Evolutionary conservation across 257 asterid genomes (phyloP).

Genomic region (Solanum infundibuliforme): DNA sequence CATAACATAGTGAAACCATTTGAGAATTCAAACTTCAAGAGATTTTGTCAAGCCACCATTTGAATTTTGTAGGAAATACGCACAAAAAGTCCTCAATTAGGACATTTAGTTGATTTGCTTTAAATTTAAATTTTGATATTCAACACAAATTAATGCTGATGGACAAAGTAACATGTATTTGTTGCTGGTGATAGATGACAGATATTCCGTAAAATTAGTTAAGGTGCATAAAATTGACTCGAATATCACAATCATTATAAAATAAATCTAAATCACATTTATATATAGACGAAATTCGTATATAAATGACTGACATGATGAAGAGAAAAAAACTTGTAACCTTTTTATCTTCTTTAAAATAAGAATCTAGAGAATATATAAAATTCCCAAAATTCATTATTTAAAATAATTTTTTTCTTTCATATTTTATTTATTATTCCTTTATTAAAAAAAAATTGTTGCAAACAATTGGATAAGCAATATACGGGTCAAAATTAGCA

Average conservation of each 20-base stretch:
- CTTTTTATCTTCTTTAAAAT: not conserved
- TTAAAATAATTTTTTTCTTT: not conserved
- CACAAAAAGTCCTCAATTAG: not conserved
- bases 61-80: not conserved
- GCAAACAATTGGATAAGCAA: not conserved
- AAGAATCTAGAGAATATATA: not conserved
- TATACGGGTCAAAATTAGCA: not conserved
- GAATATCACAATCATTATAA: too few relatives aligned
- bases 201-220: too few relatives aligned
- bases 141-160: not conserved
- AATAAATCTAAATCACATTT: too few relatives aligned
- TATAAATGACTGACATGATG: not conserved
- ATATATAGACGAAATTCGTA: too few relatives aligned
- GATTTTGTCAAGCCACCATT: not conserved
- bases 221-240: fast-evolving
- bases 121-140: not conserved
- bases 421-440: not conserved
- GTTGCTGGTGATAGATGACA: too few relatives aligned
- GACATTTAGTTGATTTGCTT: not conserved
- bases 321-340: not conserved
- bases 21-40: not conserved
- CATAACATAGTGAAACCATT: not conserved
- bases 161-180: too few relatives aligned
- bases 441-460: too few relatives aligned
- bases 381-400: not conserved